Evolutionary conservation across 108 stramenopile species (phyloP).

Genomic region (Cylindrotheca fusiformis): DNA sequence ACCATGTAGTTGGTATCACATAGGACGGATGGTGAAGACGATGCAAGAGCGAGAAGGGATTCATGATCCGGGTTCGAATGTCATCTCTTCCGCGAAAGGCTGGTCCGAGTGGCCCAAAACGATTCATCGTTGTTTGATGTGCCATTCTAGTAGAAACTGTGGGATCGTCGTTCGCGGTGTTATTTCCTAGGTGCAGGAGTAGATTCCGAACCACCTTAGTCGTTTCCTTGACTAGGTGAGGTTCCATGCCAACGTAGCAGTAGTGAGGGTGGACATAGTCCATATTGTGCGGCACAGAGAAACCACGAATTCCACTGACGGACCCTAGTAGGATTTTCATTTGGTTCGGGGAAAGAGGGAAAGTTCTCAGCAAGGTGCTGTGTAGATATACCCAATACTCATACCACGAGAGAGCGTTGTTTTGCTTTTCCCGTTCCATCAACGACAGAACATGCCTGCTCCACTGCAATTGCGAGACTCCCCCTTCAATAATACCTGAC

Average conservation of each 20-base stretch:
- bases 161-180: not conserved
- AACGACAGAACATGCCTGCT: slow-evolving; percentile 2
- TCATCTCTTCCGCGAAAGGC: slow-evolving; percentile 43
- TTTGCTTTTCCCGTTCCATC: not conserved
- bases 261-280: slow-evolving; percentile 14
- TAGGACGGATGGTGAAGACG: not conserved
- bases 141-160: not conserved
- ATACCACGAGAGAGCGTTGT: slow-evolving; percentile 10
- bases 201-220: not conserved
- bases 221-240: not conserved
- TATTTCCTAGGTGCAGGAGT: not conserved
- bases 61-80: slow-evolving; percentile 7
- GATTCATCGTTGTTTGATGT: slow-evolving; percentile 10
- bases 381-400: slow-evolving; percentile 37
- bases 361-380: slow-evolving; percentile 26
- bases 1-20: slow-evolving; percentile 6
- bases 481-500: slow-evolving; percentile 31
- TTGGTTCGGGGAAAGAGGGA: slow-evolving; percentile 17
- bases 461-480: slow-evolving; percentile 5
- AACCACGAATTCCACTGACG: slow-evolving; percentile 1
- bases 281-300: not conserved
- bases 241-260: slow-evolving; percentile 7
- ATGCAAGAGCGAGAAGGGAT: not conserved
- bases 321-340: not conserved
- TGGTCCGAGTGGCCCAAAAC: slow-evolving; percentile 40